Conservation (phyloP, 2,329 filamentous ascomycete species). For the Pseudopithomyces maydicus region DNA sequence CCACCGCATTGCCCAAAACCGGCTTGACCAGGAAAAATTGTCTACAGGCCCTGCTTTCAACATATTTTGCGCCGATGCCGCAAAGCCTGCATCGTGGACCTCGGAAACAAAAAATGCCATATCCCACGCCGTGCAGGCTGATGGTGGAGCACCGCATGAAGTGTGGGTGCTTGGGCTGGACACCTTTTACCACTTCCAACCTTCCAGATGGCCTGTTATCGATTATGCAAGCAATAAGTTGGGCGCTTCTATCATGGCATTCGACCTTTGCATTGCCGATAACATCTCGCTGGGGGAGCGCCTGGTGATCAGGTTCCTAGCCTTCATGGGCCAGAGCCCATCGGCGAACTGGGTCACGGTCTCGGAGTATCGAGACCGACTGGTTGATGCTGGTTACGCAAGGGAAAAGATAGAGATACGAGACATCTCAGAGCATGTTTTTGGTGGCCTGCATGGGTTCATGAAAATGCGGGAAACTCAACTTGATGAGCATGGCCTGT, state of each 20-base stretch:
- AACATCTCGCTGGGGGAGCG: neutral
- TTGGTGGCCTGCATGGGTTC: neutral
- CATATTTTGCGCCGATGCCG: neutral
- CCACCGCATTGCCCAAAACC: neutral
- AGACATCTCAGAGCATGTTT: neutral
- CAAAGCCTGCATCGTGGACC: neutral
- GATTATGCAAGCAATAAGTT: neutral
- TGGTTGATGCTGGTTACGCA: neutral
- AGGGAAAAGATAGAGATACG: neutral
- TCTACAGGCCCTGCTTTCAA: neutral
- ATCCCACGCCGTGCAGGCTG: neutral
- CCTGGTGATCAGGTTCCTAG: neutral
- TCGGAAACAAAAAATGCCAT: neutral
- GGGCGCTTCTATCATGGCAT: neutral
- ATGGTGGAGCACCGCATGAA: neutral
- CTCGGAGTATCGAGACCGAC: neutral
- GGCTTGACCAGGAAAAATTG: neutral
- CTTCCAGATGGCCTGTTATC: neutral
- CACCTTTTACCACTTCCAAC: neutral
- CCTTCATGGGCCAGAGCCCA: neutral
- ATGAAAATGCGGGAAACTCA: neutral
- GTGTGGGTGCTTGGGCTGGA: neutral
- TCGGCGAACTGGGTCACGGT: constrained; percentile 1
- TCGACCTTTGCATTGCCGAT: neutral
- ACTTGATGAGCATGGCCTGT: neutral